Base-by-base conservation (phyloP, 192 early-diverging fungal genomes). In the Coemansia sp. region DNA sequence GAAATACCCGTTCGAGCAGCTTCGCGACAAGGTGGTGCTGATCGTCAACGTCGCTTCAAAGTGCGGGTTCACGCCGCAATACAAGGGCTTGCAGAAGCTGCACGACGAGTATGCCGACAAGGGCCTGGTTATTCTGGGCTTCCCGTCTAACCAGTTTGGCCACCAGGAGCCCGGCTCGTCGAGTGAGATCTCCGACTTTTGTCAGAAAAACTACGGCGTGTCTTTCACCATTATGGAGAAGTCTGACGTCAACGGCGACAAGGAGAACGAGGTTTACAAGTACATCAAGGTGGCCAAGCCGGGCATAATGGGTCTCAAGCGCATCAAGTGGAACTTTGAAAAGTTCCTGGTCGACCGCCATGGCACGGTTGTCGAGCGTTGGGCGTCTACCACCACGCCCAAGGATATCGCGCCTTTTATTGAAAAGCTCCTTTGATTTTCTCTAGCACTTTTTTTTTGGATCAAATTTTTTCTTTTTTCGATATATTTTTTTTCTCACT, bases 41-140 rank as follows among this genome's bases (percentile, higher is more conserved):
- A 69, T 94, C 31, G 90, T 93, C 64, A 97, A 97, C 71, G 88
- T 91, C 11, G 94, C 93, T 20, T 91, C 88, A 53, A 84, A 91
- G 78, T 96, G 94, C 75, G 92, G 93, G 9, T 90, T 89, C 64
- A 91, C 91, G 31, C 69, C 76, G 6, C 91, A 94, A 70, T 90
- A 90, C 76, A 64, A 69, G 23, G 86, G 81, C 12, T 79, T 92
- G 14, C 81, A 90, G 66, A 61, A 82, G 45, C 69, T 92, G 48
- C 81, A 89, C 70, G 56, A 88, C 40, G 80, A 81, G 43, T 86
- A 86, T 60, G 69, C 81, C 28, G 81, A 82, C 40, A 53, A 80
- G 40, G 93, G 90, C 11, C 83, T 98, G 44, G 85, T 85, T 21
- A 70, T 98, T 40, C 69, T 96, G 48, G 94, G 92, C n/a, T 90